Evolutionary conservation across 805 yeast genomes (phyloP), one percentile per base, ranked within the genome.

Genomic region (Hanseniaspora jakobsenii): DNA sequence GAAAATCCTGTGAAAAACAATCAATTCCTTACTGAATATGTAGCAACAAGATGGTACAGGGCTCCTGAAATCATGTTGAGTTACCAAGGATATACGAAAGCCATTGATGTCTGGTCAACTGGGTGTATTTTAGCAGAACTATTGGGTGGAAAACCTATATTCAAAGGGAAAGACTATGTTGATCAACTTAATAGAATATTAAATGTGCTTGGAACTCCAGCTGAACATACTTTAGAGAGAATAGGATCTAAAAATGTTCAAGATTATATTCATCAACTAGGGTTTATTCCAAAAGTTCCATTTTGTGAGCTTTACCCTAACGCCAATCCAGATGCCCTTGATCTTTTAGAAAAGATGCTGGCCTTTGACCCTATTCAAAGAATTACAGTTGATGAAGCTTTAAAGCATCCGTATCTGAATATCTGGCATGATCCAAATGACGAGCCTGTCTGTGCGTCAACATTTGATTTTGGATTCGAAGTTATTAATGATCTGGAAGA

Each of bases 21-120:
- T 26, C 96, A 95, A n/a, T 89, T 85, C 55, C 66, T 89, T 69
- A 91, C 98, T 1, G 97, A 89, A 61, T 91, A 91, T 59, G 98
- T 91, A 22, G 97, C 98, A 26, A 91, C 98, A 1, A 72, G 98
- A 60, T 91, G 98, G 98, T 91, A 91, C 63, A 70, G 98, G 53
- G 98, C 98, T 3, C 98, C 98, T 0, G 98, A 91, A 58, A 86
- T 91, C 62, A 89, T 91, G 86, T 69, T 91, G 45, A 80, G 93
- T 51, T 85, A 83, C 66, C 94, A 91, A 60, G 84, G 87, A 48
- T 89, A 89, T 62, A 83, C 97, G 5, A 87, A 85, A 64, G 95
- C 98, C 19, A 89, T 91, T 48, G 98, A 91, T 61, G 73, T 91
- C 47, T 91, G 98, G 98, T 85, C 96, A 0, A 94, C 91, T 17